These are phyloP conservation scores for Centaurea solstitialis DNA, from an alignment of 129 eudicot species.

Conservation along the genomic window DNA sequence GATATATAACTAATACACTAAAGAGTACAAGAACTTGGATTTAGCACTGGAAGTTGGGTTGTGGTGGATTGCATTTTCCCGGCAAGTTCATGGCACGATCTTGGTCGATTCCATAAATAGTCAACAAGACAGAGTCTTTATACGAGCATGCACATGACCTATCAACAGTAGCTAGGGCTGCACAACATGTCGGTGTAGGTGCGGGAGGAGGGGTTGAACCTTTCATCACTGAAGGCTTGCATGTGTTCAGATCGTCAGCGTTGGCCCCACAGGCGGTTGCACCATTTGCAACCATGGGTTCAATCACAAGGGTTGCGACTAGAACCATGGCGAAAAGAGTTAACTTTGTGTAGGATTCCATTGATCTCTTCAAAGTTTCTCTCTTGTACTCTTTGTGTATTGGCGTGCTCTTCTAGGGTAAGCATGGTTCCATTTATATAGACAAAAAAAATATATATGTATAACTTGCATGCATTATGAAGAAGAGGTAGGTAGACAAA, in stretches of 20 bases:
- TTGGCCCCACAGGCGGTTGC: slow-evolving; percentile 29
- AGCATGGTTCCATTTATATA: slow-evolving; percentile 27
- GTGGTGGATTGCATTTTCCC: slow-evolving; percentile 37
- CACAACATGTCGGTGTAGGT: slow-evolving; percentile 41
- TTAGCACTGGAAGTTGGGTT: slow-evolving; percentile 27
- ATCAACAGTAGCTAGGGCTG: slow-evolving; percentile 35
- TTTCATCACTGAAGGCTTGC: slow-evolving; percentile 40
- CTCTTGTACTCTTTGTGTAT: not conserved
- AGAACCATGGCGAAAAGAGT: slow-evolving; percentile 29
- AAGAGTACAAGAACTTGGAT: no score
- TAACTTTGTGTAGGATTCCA: slow-evolving; percentile 47
- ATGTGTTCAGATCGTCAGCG: slow-evolving; percentile 21
- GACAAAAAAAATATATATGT: not conserved
- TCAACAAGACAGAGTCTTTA: slow-evolving; percentile 34
- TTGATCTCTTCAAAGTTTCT: not conserved
- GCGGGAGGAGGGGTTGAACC: slow-evolving; percentile 27
- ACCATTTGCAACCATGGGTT: slow-evolving; percentile 24
- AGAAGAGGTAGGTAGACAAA: slow-evolving; percentile 22
- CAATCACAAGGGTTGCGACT: slow-evolving; percentile 18
- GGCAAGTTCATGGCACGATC: slow-evolving; percentile 41
- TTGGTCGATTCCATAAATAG: slow-evolving; percentile 34
- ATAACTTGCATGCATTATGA: slow-evolving; percentile 1
- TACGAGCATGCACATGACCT: slow-evolving; percentile 50
- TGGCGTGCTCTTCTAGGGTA: slow-evolving; percentile 12
- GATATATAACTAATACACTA: slow-evolving; percentile 5